phyloP scores from a whole-genome alignment of 176 grass and related monocot genomes.

The Oryza australiensis region DNA sequence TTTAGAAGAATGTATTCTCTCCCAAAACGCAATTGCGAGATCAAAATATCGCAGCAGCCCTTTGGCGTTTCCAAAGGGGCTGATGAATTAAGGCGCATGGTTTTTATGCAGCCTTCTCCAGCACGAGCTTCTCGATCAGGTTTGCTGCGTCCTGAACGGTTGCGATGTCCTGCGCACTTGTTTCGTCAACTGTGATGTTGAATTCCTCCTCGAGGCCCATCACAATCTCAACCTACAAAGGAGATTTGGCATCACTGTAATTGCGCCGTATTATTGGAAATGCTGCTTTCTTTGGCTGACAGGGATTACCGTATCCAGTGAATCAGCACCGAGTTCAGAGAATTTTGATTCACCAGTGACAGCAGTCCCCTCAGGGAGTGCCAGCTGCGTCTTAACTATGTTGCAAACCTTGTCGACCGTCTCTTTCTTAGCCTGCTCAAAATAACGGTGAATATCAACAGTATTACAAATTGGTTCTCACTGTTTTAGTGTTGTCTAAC shows the following conservation, averaged over 20 bases:
- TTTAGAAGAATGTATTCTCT: background rate
- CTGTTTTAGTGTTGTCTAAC: background rate
- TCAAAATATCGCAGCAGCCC: background rate
- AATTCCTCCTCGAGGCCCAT: slow-evolving; percentile 62
- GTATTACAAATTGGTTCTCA: background rate
- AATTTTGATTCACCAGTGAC: slow-evolving; percentile 63
- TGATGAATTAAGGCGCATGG: background rate
- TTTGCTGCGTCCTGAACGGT: slow-evolving; percentile 57
- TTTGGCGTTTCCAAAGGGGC: background rate
- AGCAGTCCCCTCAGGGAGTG: slow-evolving; percentile 36
- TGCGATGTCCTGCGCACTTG: slow-evolving; percentile 53
- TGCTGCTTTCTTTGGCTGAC: background rate
- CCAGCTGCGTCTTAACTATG: slow-evolving; percentile 69
- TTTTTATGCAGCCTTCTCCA: slow-evolving; percentile 41
- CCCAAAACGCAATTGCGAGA: background rate
- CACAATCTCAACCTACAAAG: slow-evolving; percentile 62
- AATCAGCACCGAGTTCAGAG: slow-evolving; percentile 70
- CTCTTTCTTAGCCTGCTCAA: slow-evolving; percentile 66
- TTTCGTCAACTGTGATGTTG: slow-evolving; percentile 54
- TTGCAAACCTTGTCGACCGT: slow-evolving; percentile 63
- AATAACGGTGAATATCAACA: background rate
- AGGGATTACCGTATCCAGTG: slow-evolving; percentile 57
- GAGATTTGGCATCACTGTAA: background rate
- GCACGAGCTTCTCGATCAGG: slow-evolving; percentile 60
- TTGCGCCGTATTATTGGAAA: too few relatives aligned